These are phyloP conservation scores for Groenewaldozyma auringiensis DNA, from an alignment of 1,139 yeast species.

Conservation along the genomic window DNA sequence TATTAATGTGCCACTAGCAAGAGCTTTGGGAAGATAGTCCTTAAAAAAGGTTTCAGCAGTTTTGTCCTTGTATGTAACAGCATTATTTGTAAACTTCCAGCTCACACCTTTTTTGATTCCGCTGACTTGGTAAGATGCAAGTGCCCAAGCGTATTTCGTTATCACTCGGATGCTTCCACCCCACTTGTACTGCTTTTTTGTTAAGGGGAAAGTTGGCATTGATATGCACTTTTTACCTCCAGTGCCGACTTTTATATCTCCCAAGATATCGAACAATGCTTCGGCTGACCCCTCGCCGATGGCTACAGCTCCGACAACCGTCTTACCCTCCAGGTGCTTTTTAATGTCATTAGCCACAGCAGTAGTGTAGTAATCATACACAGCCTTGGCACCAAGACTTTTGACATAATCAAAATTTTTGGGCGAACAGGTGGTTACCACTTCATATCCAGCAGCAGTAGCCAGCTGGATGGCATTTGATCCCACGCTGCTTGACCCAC, in stretches of 20 bases:
- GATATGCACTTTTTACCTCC: background rate
- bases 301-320: constrained; percentile 1
- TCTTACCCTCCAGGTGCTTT: constrained; percentile 1
- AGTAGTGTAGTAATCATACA: constrained; percentile 32
- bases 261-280: background rate
- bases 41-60: constrained; percentile 2
- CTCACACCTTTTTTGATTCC: constrained; percentile 4
- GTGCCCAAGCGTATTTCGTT: background rate
- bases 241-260: background rate
- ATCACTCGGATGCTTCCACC: background rate
- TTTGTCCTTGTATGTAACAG: background rate
- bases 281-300: constrained; percentile 1
- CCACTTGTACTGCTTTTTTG: background rate
- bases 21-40: constrained; percentile 8
- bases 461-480: constrained; percentile 44
- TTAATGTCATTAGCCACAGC: background rate
- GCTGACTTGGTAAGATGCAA: background rate
- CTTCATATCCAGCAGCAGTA: constrained; percentile 36
- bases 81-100: constrained; percentile 2
- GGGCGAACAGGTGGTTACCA: constrained; percentile 42
- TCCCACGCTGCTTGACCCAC: constrained; percentile 53
- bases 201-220: background rate
- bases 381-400: constrained; percentile 33
- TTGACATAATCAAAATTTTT: constrained; percentile 35
- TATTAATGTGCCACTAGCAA: constrained; percentile 5